Conservation (phyloP, 2,329 filamentous ascomycete species). For the Aspergillus ruber region DNA sequence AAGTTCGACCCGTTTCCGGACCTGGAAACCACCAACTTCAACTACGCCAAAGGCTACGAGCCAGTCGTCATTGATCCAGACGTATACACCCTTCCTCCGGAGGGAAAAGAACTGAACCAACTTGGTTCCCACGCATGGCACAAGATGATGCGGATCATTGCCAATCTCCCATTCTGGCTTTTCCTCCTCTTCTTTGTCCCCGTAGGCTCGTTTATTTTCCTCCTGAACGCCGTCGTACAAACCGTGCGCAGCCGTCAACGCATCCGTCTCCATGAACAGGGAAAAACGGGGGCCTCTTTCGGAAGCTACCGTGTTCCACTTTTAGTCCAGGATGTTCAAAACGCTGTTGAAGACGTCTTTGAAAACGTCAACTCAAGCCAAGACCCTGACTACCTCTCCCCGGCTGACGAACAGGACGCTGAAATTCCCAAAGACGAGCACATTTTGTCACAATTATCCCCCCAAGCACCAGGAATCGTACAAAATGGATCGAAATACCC, state of each 20-base stretch:
- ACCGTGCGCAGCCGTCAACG: conserved; percentile 67
- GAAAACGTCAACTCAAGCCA: conserved; percentile 65
- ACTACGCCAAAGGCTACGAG: conserved; percentile 67
- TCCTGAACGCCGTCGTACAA: conserved; percentile 71
- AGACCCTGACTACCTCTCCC: conserved; percentile 63
- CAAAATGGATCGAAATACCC: conserved; percentile 35
- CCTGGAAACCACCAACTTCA: conserved; percentile 60
- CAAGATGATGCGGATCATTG: conserved; percentile 35
- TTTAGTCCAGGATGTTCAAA: conserved; percentile 67
- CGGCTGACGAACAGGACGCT: conserved; percentile 39
- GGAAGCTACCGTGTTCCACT: conserved; percentile 66
- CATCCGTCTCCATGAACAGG: conserved; percentile 68
- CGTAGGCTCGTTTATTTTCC: conserved; percentile 62
- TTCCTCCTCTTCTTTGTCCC: conserved; percentile 66
- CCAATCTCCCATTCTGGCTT: conserved; percentile 57
- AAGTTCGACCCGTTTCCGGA: conserved; percentile 71
- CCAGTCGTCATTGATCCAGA: conserved; percentile 64
- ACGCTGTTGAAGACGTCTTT: conserved; percentile 70
- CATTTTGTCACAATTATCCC: not conserved
- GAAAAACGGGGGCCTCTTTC: conserved; percentile 60
- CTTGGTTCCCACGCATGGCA: conserved; percentile 29
- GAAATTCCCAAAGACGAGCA: conserved; percentile 8
- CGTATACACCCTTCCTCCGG: conserved; percentile 23
- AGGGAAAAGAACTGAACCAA: conserved; percentile 11
- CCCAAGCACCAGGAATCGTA: not conserved